These are phyloP conservation scores for Nitzschia inconspicua DNA, from an alignment of 108 stramenopile genomes.

Conservation along the genomic window DNA sequence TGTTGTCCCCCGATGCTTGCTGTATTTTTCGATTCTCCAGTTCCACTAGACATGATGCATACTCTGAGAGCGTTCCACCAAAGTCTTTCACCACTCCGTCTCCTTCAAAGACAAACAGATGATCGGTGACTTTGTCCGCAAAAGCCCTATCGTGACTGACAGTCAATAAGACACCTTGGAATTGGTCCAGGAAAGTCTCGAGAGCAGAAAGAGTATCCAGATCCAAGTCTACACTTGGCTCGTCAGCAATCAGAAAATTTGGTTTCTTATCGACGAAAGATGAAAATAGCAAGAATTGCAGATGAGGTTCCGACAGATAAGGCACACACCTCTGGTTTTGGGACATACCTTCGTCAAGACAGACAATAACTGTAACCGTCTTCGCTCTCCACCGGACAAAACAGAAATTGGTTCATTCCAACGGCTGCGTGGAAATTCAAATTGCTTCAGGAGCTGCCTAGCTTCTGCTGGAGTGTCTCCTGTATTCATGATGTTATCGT, in stretches of 20 bases:
- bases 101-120: conserved; percentile 87
- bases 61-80: conserved; percentile 72
- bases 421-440: conserved; percentile 64
- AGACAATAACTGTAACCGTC: conserved; percentile 73
- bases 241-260: conserved; percentile 63
- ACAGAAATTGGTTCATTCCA: conserved; percentile 75
- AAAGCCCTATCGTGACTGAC: conserved; percentile 94
- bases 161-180: conserved; percentile 86
- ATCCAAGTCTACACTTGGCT: conserved; percentile 65
- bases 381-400: conserved; percentile 79
- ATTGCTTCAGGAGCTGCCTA: conserved; percentile 64
- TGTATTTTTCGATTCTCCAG: conserved; percentile 45
- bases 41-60: conserved; percentile 72
- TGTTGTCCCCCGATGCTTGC: background rate
- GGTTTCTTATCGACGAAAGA: no score
- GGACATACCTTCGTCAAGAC: conserved; percentile 69
- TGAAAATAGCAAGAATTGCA: no score
- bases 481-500: conserved; percentile 27
- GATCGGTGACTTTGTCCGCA: conserved; percentile 89
- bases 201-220: conserved; percentile 76
- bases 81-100: conserved; percentile 82
- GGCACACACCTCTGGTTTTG: conserved; percentile 19
- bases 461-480: conserved; percentile 70
- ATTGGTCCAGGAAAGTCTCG: conserved; percentile 81
- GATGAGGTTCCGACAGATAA: no score